Evolutionary conservation across 2,329 filamentous ascomycete species (phyloP).

Genomic region (Plenodomus lindquistii): DNA sequence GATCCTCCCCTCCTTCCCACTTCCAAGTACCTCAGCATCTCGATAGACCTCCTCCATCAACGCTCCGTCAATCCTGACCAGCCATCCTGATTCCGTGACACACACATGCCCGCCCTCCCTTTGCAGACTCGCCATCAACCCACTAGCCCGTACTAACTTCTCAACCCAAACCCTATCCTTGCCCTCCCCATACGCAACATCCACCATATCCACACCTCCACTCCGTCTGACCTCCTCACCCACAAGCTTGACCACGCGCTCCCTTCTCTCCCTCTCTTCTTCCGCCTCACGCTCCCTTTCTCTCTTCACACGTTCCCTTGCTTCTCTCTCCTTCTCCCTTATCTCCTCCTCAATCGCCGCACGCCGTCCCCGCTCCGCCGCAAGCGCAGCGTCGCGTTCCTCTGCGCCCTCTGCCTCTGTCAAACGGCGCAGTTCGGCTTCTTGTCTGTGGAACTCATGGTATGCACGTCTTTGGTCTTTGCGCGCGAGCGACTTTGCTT

Average conservation of each 20-base stretch:
- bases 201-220: slow-evolving; percentile 42
- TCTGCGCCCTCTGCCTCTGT: slow-evolving; percentile 48
- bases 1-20: slow-evolving; percentile 35
- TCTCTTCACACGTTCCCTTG: slow-evolving; percentile 46
- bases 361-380: slow-evolving; percentile 47
- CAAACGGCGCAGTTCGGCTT: slow-evolving; percentile 52
- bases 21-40: slow-evolving; percentile 33
- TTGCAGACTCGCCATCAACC: slow-evolving; percentile 39
- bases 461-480: slow-evolving; percentile 51
- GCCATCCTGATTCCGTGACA: slow-evolving; percentile 51
- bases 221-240: slow-evolving; percentile 19
- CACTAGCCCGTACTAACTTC: slow-evolving; percentile 47
- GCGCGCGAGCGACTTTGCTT: slow-evolving; percentile 53
- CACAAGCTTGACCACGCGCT: slow-evolving; percentile 39
- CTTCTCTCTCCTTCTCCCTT: slow-evolving; percentile 45
- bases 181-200: slow-evolving; percentile 47
- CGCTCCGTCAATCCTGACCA: slow-evolving; percentile 45
- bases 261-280: slow-evolving; percentile 35
- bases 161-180: slow-evolving; percentile 51
- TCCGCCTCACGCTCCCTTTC: slow-evolving; percentile 43
- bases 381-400: slow-evolving; percentile 50
- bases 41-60: slow-evolving; percentile 48
- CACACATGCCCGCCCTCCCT: slow-evolving; percentile 38
- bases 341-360: slow-evolving; percentile 49
- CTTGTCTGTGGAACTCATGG: slow-evolving; percentile 54